Evolutionary conservation across 495 filamentous ascomycete genomes (phyloP), one percentile per base, ranked within the genome.

Genomic region (Podospora conica): DNA sequence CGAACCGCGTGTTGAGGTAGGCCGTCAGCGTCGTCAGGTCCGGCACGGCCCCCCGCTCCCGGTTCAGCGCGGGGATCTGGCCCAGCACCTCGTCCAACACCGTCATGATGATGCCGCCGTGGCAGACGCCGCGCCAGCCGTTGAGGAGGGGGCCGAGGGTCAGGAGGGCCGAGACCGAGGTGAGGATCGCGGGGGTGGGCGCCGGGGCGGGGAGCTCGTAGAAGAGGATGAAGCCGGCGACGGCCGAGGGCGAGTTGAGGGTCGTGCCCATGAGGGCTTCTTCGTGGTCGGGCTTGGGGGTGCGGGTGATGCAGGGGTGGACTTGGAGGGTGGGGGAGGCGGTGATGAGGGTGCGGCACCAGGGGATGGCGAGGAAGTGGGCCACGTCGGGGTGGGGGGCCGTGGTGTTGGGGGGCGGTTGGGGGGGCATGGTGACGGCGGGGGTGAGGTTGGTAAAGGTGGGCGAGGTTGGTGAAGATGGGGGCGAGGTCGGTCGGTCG

Each of bases 61-160:
- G 68, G 68, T 85, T 86, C n/a, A 79, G 60, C 15, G 76, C 71
- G 6, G 84, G 70, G 12, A 87, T 65, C 12, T 83, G 76, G 0
- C 86, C 86, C 69, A 83, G 81, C 6, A 75, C 74, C 67, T 77
- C 75, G 66, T 88, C 86, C 28, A 90, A 68, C 24, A 91, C 74
- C 1, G 84, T 81, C n/a, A 80, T 80, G 21, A 86, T 78, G 54
- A 88, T 80, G 21, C 86, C 88, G 20, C 87, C 88, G 71, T 90
- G 87, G 28, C 80, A 77, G 23, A 85, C 78, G 18, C 79, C 74
- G n/a, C 82, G 75, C 66, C 82, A 82, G 2, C 87, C 87, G 69
- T 87, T 86, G 62, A 91, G 62, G 29, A 79, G 81, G 10, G 74
- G 74, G n/a, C 84, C 84, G 3, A 88, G 74, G 9, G 80, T 82